A percentile compares a stretch with the other conserved stretches of the same genome.
These are phyloP conservation scores for Withania somnifera DNA, from an alignment of 305 asterid genomes.

Conservation along the genomic window DNA sequence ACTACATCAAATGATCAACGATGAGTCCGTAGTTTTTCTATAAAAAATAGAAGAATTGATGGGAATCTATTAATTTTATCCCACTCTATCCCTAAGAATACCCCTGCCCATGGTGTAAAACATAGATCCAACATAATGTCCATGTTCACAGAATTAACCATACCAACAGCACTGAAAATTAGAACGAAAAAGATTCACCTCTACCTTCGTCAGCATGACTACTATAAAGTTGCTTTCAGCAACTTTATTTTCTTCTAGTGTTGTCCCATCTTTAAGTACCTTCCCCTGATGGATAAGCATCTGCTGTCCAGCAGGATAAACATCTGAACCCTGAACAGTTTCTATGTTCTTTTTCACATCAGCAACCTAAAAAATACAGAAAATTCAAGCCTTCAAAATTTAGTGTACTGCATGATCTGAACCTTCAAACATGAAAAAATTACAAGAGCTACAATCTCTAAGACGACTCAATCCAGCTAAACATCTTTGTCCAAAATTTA, in stretches of 20 bases:
- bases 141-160: background rate
- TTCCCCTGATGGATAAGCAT: constrained; percentile 83
- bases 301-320: constrained; percentile 70
- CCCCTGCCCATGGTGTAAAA: background rate
- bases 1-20: background rate
- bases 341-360: constrained; percentile 76
- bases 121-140: background rate
- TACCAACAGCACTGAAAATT: constrained; percentile 1
- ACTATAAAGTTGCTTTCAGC: constrained; percentile 66
- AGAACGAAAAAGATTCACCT: background rate
- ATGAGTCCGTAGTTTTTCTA: background rate
- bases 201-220: constrained; percentile 64
- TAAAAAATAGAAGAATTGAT: background rate
- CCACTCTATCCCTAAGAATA: background rate
- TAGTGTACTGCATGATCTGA: background rate
- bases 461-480: background rate
- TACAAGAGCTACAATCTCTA: background rate
- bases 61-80: background rate
- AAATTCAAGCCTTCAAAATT: background rate
- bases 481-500: background rate
- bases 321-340: constrained; percentile 50
- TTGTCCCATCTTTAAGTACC: constrained; percentile 72
- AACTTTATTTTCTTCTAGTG: constrained; percentile 66
- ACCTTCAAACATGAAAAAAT: background rate
- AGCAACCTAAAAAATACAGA: constrained; percentile 32